Evolutionary conservation across 768 basidiomycete species (phyloP).

Genomic region (Suillus weaverae): DNA sequence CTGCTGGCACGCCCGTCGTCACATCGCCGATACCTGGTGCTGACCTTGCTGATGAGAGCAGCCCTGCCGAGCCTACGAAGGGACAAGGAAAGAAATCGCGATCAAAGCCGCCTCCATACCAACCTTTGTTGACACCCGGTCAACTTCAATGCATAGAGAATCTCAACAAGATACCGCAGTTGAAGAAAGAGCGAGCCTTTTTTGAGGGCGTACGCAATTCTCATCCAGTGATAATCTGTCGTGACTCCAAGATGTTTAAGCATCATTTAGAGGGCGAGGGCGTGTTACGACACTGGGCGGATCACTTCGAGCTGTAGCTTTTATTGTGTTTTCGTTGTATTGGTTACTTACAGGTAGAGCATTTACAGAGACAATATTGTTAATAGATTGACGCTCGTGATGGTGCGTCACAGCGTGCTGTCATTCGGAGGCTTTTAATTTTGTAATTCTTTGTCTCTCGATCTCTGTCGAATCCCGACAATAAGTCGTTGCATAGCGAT

Average conservation of each 20-base stretch:
- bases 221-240: constrained; percentile 70
- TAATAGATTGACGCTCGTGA: constrained; percentile 2
- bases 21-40: constrained; percentile 10
- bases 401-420: background rate
- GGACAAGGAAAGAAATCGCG: constrained; percentile 10
- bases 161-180: constrained; percentile 64
- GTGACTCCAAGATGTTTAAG: constrained; percentile 63
- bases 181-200: constrained; percentile 71
- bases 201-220: constrained; percentile 60
- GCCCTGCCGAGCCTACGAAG: background rate
- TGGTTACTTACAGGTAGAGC: constrained; percentile 1
- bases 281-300: constrained; percentile 72
- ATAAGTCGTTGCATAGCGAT: background rate
- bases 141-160: constrained; percentile 58
- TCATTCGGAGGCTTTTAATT: background rate
- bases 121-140: constrained; percentile 51
- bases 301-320: constrained; percentile 49
- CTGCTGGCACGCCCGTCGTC: constrained; percentile 26
- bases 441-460: background rate
- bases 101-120: constrained; percentile 23
- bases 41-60: background rate
- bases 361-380: background rate
- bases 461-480: background rate
- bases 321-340: background rate
- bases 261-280: constrained; percentile 61